phyloP scores from a whole-genome alignment of 2,329 filamentous ascomycete genomes.

The Apiospora hydei region DNA sequence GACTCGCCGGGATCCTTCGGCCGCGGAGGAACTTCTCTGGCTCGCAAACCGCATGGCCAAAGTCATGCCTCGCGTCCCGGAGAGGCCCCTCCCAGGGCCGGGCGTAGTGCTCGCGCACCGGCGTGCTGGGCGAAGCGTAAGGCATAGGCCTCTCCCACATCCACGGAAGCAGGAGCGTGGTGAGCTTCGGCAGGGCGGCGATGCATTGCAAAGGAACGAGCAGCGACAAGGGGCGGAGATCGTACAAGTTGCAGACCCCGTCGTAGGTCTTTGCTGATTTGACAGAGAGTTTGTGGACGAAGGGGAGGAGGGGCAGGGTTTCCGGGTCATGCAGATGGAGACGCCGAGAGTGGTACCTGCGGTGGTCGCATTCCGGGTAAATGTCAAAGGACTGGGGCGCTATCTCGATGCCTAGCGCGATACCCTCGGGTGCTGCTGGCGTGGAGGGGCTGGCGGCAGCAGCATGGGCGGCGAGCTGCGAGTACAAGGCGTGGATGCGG shows the following conservation, averaged over 20 bases:
- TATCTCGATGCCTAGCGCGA: neutral
- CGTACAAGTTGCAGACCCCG: neutral
- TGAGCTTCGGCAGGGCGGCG: constrained; percentile 33
- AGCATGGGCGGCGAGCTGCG: constrained; percentile 19
- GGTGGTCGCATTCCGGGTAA: constrained; percentile 37
- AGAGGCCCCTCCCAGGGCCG: constrained; percentile 37
- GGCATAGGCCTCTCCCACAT: constrained; percentile 36
- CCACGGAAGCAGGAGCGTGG: constrained; percentile 32
- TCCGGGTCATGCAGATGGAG: constrained; percentile 23
- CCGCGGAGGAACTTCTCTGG: constrained; percentile 30
- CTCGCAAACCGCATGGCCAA: constrained; percentile 32
- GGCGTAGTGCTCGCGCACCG: too few species aligned
- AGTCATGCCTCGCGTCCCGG: constrained; percentile 37
- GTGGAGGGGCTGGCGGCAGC: neutral
- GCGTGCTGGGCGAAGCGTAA: too few species aligned
- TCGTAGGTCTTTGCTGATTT: neutral
- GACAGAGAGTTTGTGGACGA: constrained; percentile 16
- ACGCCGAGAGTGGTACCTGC: constrained; percentile 30
- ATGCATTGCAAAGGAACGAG: constrained; percentile 35
- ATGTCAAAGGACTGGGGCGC: constrained; percentile 27
- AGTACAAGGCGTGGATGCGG: constrained; percentile 22
- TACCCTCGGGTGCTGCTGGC: constrained; percentile 1
- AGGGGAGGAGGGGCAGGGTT: constrained; percentile 21
- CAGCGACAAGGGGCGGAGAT: constrained; percentile 33
- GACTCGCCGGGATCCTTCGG: constrained; percentile 28